Evolutionary conservation across 2,329 filamentous ascomycete species (phyloP).

Genomic region (Epichloe scottii): DNA sequence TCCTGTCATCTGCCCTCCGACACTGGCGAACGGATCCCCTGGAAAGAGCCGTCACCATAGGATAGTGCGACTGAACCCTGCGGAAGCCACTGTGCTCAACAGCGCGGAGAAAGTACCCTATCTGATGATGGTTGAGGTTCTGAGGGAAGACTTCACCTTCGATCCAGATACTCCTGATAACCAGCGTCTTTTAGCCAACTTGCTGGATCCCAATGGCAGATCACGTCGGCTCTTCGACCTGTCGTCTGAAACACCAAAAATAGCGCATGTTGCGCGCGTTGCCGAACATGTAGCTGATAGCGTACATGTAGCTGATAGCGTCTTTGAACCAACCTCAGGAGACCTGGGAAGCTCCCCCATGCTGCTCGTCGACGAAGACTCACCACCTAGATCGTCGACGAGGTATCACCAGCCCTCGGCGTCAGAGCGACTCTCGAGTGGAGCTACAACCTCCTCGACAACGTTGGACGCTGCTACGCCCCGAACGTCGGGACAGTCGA

Average conservation of each 20-base stretch:
- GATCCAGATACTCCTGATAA: slow-evolving; percentile 65
- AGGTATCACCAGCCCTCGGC: slow-evolving; percentile 19
- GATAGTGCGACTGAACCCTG: slow-evolving; percentile 71
- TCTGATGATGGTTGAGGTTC: slow-evolving; percentile 70
- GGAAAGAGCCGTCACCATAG: slow-evolving; percentile 68
- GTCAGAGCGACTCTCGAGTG: slow-evolving; percentile 46
- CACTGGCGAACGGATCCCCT: slow-evolving; percentile 58
- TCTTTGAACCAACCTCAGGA: slow-evolving; percentile 71
- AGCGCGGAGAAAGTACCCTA: slow-evolving; percentile 81
- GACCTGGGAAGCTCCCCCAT: slow-evolving; percentile 65
- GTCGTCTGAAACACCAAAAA: slow-evolving; percentile 50
- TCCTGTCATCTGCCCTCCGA: slow-evolving; percentile 67
- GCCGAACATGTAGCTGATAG: slow-evolving; percentile 48
- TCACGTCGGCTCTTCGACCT: slow-evolving; percentile 54
- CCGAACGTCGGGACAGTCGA: slow-evolving; percentile 54
- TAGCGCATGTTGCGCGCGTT: slow-evolving; percentile 26
- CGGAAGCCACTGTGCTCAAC: slow-evolving; percentile 73
- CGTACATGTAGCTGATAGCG: slow-evolving; percentile 55
- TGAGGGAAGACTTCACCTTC: slow-evolving; percentile 73
- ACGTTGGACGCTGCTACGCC: slow-evolving; percentile 51
- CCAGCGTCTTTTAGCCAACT: slow-evolving; percentile 44
- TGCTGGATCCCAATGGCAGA: slow-evolving; percentile 44
- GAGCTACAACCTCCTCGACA: slow-evolving; percentile 46
- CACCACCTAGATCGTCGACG: slow-evolving; percentile 13
- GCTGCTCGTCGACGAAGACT: slow-evolving; percentile 45